Base-by-base conservation (phyloP, 805 yeast genomes). In the Candida khao-thaluensis region DNA sequence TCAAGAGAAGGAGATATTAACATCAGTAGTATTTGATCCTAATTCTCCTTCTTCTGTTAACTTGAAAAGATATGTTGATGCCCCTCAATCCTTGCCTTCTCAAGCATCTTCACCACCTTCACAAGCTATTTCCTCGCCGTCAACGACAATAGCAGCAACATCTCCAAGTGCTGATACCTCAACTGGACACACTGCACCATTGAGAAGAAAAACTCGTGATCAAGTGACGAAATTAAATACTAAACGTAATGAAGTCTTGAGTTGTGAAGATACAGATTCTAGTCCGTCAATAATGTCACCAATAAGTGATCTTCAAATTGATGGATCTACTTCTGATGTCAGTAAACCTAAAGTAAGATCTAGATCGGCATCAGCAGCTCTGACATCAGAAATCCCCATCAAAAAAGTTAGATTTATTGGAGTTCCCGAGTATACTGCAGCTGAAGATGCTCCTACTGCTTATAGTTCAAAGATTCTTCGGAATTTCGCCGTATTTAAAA, bases 401-500 rank as follows among this genome's bases (percentile, higher is more conserved):
- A 76, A 74, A 45, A 73, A 62, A 45, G 81, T 77, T 8, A 52
- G 82, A 22, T 77, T 77, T 44, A 59, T 59, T 4, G 81, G 81
- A 0, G 81, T 77, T 4, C 66, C 75, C 1, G 73, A 66, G 36
- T 77, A 74, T 40, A 51, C 69, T 2, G 76, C 69, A 23, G 76
- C 69, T 5, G 82, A 77, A 51, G 82, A 77, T 55, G 77, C 76
- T 0, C 81, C 81, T 1, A 62, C 77, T 7, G 57, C 54, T 30
- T 66, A 64, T 37, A 52, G 70, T 3, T 56, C 56, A 38, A 52
- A 56, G 16, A 60, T 69, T 10, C 45, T 69, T 21, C 62, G 59
- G 49, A 62, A 66, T 47, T 69, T 69, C 51, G 69, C 71, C 0
- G 58, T 60, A 14, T 62, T 66, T 42, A 57, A 52, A 38, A 42